Evolutionary conservation across 2,329 filamentous ascomycete genomes (phyloP).

Genomic region (Ambrosiella beaveri): DNA sequence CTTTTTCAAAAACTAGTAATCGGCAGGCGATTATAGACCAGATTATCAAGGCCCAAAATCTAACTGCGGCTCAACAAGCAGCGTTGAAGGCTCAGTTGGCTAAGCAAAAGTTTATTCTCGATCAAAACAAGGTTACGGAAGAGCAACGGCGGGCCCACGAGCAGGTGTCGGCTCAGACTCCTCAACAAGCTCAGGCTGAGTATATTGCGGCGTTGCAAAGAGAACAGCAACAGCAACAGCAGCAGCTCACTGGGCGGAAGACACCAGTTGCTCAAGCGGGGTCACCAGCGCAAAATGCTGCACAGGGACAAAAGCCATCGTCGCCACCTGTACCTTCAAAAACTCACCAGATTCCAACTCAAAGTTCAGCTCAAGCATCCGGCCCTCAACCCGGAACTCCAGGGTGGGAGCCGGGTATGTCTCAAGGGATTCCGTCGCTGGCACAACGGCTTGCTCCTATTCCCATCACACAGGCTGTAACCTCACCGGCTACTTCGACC

Average conservation of each 20-base stretch:
- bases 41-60: too few species aligned
- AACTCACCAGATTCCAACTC: too few species aligned
- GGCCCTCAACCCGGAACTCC: background rate
- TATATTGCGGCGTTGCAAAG: too few species aligned
- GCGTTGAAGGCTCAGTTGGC: too few species aligned
- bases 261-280: constrained; percentile 16
- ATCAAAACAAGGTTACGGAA: background rate
- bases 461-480: background rate
- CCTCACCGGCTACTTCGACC: background rate
- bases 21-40: too few species aligned
- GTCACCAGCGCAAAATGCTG: background rate
- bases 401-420: background rate
- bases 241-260: constrained; percentile 17
- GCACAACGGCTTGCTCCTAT: background rate
- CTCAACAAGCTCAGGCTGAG: background rate
- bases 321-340: background rate
- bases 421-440: background rate
- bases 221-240: constrained; percentile 1
- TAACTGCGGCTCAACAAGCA: too few species aligned
- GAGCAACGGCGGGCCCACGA: constrained; percentile 7
- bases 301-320: background rate
- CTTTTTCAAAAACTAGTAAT: background rate
- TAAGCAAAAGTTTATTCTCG: too few species aligned
- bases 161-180: background rate
- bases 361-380: too few species aligned